These are phyloP conservation scores for Pleurotus platypus DNA, from an alignment of 768 basidiomycete genomes.

Conservation along the genomic window DNA sequence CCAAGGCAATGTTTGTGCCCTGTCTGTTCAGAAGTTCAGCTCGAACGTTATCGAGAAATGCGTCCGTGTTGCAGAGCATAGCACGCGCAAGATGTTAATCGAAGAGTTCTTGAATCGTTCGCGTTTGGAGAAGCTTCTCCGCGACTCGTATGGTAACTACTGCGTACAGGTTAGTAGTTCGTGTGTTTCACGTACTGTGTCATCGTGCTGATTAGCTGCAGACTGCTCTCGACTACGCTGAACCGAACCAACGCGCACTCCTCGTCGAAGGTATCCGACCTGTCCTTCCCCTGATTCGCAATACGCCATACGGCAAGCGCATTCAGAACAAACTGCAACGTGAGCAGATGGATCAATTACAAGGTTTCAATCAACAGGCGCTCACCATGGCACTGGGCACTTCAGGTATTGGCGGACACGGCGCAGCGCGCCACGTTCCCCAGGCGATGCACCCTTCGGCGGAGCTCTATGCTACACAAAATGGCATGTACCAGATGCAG, in stretches of 20 bases:
- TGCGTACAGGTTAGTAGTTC: slow-evolving; percentile 71
- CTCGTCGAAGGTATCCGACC: slow-evolving; percentile 98
- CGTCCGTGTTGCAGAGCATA: slow-evolving; percentile 94
- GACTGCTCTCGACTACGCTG: slow-evolving; percentile 97
- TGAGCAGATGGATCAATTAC: slow-evolving; percentile 74
- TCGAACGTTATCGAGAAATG: slow-evolving; percentile 99
- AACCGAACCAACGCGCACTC: slow-evolving; percentile 85
- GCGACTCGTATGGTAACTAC: slow-evolving; percentile 96
- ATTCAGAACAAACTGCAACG: slow-evolving; percentile 99
- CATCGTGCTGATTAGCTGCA: slow-evolving; percentile 28
- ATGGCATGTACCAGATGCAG: slow-evolving; percentile 56
- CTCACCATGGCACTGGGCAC: slow-evolving; percentile 55
- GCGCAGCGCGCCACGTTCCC: slow-evolving; percentile 53
- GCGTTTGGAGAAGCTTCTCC: slow-evolving; percentile 89
- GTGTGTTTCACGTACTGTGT: neutral
- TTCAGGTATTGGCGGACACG: slow-evolving; percentile 42
- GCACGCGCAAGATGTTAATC: slow-evolving; percentile 89
- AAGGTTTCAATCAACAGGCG: slow-evolving; percentile 55
- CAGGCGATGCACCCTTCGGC: slow-evolving; percentile 51
- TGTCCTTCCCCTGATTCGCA: slow-evolving; percentile 96
- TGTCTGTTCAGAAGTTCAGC: slow-evolving; percentile 99
- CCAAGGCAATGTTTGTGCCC: slow-evolving; percentile 92
- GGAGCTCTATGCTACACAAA: slow-evolving; percentile 65
- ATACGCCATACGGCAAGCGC: slow-evolving; percentile 98
- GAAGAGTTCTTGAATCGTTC: slow-evolving; percentile 94